These are phyloP conservation scores for Mayamaea pseudoterrestris DNA, from an alignment of 108 stramenopile species.

Conservation along the genomic window DNA sequence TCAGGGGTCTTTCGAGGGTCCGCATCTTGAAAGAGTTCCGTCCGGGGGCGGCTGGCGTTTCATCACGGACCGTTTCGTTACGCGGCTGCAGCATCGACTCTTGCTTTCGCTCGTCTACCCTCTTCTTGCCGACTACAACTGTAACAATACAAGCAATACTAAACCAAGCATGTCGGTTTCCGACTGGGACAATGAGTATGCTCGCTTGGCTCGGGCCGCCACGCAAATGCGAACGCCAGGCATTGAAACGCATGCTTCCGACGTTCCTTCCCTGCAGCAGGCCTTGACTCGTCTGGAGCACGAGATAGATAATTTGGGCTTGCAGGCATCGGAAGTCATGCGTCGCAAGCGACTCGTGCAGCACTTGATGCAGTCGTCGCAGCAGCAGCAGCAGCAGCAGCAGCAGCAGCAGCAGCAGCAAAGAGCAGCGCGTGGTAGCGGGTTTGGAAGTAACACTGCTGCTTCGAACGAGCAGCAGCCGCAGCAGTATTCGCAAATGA, in stretches of 20 bases:
- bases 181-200: conserved; percentile 83
- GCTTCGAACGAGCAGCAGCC: too few species aligned
- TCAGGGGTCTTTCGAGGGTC: too few species aligned
- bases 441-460: too few species aligned
- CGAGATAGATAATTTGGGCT: conserved; percentile 14
- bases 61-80: too few species aligned
- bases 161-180: conserved; percentile 11
- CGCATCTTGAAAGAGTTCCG: too few species aligned
- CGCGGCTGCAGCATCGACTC: too few species aligned
- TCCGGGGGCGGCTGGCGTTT: too few species aligned
- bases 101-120: too few species aligned
- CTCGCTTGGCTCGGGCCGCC: conserved; percentile 64
- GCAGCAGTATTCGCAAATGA: conserved; percentile 17
- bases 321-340: conserved; percentile 26
- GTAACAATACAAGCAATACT: neutral
- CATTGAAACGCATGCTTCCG: neutral
- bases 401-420: conserved; percentile 6
- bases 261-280: conserved; percentile 6
- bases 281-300: conserved; percentile 23
- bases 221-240: conserved; percentile 50
- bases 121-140: too few species aligned
- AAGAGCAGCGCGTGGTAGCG: too few species aligned
- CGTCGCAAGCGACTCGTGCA: conserved; percentile 37
- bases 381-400: neutral
- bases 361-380: conserved; percentile 17